Conservation (phyloP, 148 eudicot species). For the Silene uniflora region DNA sequence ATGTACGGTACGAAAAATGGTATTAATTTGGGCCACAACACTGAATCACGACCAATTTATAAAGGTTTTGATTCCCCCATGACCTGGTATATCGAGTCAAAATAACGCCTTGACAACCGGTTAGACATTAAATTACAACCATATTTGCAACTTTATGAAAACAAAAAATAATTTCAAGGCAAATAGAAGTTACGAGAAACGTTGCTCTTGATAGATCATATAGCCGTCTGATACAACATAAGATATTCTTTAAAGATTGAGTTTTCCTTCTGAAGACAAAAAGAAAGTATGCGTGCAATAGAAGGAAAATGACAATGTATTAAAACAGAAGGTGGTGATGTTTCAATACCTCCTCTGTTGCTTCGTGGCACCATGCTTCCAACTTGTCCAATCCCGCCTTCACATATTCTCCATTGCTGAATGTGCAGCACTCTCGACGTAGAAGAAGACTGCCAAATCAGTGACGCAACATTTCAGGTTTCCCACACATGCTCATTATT, state of each 20-base stretch:
- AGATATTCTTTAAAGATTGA: not conserved
- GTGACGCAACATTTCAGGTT: constrained; percentile 4
- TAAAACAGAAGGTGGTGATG: not conserved
- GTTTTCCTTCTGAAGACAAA: not conserved
- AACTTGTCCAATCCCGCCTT: constrained; percentile 70
- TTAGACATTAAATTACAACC: too few species aligned
- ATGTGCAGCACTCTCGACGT: constrained; percentile 75
- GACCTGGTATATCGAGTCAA: too few species aligned
- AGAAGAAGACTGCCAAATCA: constrained; percentile 57
- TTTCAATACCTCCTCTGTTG: constrained; percentile 61
- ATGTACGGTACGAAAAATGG: not conserved
- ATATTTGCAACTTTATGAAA: too few species aligned
- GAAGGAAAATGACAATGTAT: not conserved
- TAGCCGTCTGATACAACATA: not conserved
- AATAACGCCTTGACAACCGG: too few species aligned
- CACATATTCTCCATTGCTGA: constrained; percentile 65
- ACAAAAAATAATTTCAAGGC: not conserved
- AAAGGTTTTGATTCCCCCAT: not conserved
- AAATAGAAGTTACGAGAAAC: not conserved
- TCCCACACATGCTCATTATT: not conserved
- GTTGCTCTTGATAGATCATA: not conserved
- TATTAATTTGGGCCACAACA: not conserved
- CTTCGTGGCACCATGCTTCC: constrained; percentile 70
- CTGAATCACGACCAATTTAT: not conserved
- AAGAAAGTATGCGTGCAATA: not conserved